These are phyloP conservation scores for Haplosporangium gracile DNA, from an alignment of 192 early-diverging fungal genomes.

Conservation along the genomic window DNA sequence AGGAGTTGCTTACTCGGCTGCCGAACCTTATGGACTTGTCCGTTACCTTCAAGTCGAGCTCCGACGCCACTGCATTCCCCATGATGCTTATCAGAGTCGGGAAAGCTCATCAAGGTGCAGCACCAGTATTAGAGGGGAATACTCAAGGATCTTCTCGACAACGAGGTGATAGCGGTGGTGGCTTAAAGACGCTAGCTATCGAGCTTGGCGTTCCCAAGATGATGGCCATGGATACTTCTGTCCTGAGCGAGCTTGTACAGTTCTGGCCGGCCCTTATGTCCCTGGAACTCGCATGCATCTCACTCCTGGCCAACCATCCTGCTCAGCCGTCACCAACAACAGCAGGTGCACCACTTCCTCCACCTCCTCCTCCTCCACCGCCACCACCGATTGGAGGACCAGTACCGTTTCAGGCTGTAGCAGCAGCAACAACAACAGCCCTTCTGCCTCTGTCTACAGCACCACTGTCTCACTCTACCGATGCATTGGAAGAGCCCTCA, in stretches of 20 bases:
- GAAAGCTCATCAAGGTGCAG: background rate
- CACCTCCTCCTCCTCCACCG: background rate
- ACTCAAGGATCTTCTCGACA: background rate
- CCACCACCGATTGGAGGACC: background rate
- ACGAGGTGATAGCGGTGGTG: background rate
- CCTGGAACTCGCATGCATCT: background rate
- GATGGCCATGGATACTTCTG: background rate
- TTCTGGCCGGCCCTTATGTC: background rate
- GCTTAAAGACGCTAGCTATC: background rate
- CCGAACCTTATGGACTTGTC: background rate
- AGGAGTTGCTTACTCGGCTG: background rate
- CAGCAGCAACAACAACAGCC: background rate
- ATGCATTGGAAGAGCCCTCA: background rate
- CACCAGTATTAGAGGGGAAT: background rate
- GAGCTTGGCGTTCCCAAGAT: background rate
- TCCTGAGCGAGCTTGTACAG: background rate
- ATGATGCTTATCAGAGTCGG: background rate
- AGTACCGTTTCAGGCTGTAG: background rate
- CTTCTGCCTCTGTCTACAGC: background rate
- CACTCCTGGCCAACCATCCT: background rate
- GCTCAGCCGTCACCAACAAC: background rate
- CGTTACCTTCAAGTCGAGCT: background rate
- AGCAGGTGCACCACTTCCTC: background rate
- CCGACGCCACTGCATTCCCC: background rate
- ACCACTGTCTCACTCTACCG: background rate